Conservation (phyloP, 495 filamentous ascomycete genomes). For the Hypoxylon fuscum region DNA sequence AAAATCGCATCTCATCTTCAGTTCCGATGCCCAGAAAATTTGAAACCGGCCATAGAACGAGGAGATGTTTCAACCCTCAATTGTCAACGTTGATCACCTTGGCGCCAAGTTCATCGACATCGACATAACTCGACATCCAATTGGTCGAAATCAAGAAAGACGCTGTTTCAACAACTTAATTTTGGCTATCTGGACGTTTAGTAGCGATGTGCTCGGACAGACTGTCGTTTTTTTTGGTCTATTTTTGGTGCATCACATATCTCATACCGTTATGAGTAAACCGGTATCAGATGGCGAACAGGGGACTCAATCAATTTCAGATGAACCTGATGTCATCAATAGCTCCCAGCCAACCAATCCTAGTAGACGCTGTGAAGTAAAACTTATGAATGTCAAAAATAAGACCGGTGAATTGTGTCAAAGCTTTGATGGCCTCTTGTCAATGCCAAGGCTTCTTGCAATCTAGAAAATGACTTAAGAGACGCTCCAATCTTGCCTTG, state of each 20-base stretch:
- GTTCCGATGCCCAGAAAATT: conserved; percentile 5
- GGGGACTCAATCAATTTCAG: not conserved
- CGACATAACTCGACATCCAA: not conserved
- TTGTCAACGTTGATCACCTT: conserved; percentile 25
- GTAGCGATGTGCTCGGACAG: not conserved
- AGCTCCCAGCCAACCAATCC: conserved; percentile 1
- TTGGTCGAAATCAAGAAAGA: conserved; percentile 19
- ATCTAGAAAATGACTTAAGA: no score
- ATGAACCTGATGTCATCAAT: not conserved
- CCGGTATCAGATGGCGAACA: not conserved
- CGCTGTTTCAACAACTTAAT: conserved; percentile 11
- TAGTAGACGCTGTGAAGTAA: conserved; percentile 7
- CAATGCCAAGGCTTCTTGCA: conserved; percentile 4
- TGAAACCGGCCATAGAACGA: conserved; percentile 27
- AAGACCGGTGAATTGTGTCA: conserved; percentile 8
- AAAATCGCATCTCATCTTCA: not conserved
- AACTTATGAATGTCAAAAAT: not conserved
- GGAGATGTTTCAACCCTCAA: conserved; percentile 30
- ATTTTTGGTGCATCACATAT: conserved; percentile 29
- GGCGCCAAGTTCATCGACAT: conserved; percentile 28
- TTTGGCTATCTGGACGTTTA: conserved; percentile 14
- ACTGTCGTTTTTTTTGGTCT: conserved; percentile 10
- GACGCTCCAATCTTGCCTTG: no score
- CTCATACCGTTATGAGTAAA: conserved; percentile 1
- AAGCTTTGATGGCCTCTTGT: not conserved